phyloP scores from a whole-genome alignment of 768 basidiomycete genomes.

The Kwoniella heveanensis region DNA sequence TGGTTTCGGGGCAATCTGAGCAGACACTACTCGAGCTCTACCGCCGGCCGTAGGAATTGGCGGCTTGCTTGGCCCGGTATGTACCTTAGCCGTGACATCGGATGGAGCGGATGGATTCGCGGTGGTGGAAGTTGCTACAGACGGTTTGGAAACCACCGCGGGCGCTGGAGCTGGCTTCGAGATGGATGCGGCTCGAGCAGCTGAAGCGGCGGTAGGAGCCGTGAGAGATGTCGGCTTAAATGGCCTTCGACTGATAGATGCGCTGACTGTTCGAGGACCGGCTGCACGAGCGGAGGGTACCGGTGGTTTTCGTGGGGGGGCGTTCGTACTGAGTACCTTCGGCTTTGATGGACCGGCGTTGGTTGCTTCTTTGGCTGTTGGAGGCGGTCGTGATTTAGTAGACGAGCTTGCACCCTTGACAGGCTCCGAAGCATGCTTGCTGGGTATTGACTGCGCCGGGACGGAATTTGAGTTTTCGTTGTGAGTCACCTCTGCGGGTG shows the following conservation, averaged over 20 bases:
- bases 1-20: conserved; percentile 15
- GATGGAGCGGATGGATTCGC: conserved; percentile 5
- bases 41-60: neutral
- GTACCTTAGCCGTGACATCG: neutral
- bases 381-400: neutral
- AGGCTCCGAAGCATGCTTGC: neutral
- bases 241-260: conserved; percentile 23
- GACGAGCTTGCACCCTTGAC: neutral
- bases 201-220: conserved; percentile 17
- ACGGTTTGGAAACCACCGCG: conserved; percentile 14
- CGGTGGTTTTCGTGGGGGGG: conserved; percentile 19
- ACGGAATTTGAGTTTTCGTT: neutral
- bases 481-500: neutral
- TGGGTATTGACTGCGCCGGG: neutral
- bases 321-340: conserved; percentile 1
- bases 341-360: conserved; percentile 2
- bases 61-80: conserved; percentile 3
- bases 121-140: conserved; percentile 16
- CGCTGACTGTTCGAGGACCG: conserved; percentile 11
- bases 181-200: conserved; percentile 1
- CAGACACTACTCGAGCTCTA: conserved; percentile 16
- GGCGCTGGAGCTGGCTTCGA: conserved; percentile 7
- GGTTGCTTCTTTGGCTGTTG: neutral
- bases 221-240: conserved; percentile 36
- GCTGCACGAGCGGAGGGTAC: conserved; percentile 19